These are phyloP conservation scores for Croton laevigatus DNA, from an alignment of 441 rosid genomes.

Conservation along the genomic window DNA sequence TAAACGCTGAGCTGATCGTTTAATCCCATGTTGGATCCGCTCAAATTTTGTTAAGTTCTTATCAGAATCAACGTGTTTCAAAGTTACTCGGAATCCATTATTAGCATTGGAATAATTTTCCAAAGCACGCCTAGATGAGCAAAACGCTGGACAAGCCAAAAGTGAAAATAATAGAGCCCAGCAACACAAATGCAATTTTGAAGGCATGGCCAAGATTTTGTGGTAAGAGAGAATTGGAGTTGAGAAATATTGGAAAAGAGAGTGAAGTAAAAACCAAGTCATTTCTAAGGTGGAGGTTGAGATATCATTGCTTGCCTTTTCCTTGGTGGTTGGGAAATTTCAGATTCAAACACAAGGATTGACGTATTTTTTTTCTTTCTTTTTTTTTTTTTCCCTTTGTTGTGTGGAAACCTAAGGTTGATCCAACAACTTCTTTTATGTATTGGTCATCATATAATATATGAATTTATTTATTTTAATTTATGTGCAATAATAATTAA, in stretches of 20 bases:
- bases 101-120: background rate
- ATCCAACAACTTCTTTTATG: background rate
- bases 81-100: slow-evolving; percentile 54
- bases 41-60: slow-evolving; percentile 76
- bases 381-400: too few species aligned
- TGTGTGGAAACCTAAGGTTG: background rate
- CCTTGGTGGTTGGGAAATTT: slow-evolving; percentile 31
- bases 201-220: slow-evolving; percentile 22
- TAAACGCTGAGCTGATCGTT: slow-evolving; percentile 61
- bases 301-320: slow-evolving; percentile 20
- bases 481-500: too few species aligned
- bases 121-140: slow-evolving; percentile 38
- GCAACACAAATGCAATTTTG: slow-evolving; percentile 3
- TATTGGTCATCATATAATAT: background rate
- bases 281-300: slow-evolving; percentile 27
- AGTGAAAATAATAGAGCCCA: slow-evolving; percentile 1
- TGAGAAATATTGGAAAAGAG: background rate
- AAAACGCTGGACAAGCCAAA: slow-evolving; percentile 20
- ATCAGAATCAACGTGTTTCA: slow-evolving; percentile 66
- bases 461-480: background rate
- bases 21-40: slow-evolving; percentile 60
- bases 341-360: slow-evolving; percentile 4
- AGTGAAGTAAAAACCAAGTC: slow-evolving; percentile 23
- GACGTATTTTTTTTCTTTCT: background rate
- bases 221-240: background rate